These are phyloP conservation scores for Amylocarpus encephaloides DNA, from an alignment of 2,329 filamentous ascomycete genomes.

Conservation along the genomic window DNA sequence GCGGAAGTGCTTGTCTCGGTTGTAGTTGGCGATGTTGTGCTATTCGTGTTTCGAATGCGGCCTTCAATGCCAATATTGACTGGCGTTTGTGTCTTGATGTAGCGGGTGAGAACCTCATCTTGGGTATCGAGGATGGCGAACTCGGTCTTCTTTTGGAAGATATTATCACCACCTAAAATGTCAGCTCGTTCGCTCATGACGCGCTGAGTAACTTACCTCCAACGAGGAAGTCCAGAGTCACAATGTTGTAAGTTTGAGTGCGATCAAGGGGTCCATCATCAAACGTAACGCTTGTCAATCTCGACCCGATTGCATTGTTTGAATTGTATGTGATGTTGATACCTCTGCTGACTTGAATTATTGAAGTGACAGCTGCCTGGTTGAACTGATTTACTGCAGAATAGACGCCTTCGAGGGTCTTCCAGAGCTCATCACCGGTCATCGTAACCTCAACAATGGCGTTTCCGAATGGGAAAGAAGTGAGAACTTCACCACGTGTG, in stretches of 20 bases:
- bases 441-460: constrained; percentile 52
- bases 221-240: constrained; percentile 58
- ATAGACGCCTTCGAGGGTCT: constrained; percentile 53
- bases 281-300: constrained; percentile 48
- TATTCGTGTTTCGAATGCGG: constrained; percentile 12
- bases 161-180: constrained; percentile 49
- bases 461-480: constrained; percentile 61
- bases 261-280: constrained; percentile 41
- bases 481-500: constrained; percentile 57
- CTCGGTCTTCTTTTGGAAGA: constrained; percentile 39
- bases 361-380: constrained; percentile 46
- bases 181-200: background rate
- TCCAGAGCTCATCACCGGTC: constrained; percentile 48
- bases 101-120: constrained; percentile 47
- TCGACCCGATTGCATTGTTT: constrained; percentile 40
- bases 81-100: constrained; percentile 35
- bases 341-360: constrained; percentile 54
- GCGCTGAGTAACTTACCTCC: constrained; percentile 24
- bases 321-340: constrained; percentile 54
- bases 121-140: constrained; percentile 45
- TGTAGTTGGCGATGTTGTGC: background rate
- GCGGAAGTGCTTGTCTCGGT: background rate
- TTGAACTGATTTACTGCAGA: constrained; percentile 49
- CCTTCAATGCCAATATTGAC: constrained; percentile 11
- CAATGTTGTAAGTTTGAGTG: constrained; percentile 46